These are phyloP conservation scores for Penicillium ucsense DNA, from an alignment of 495 filamentous ascomycete genomes.

Conservation along the genomic window DNA sequence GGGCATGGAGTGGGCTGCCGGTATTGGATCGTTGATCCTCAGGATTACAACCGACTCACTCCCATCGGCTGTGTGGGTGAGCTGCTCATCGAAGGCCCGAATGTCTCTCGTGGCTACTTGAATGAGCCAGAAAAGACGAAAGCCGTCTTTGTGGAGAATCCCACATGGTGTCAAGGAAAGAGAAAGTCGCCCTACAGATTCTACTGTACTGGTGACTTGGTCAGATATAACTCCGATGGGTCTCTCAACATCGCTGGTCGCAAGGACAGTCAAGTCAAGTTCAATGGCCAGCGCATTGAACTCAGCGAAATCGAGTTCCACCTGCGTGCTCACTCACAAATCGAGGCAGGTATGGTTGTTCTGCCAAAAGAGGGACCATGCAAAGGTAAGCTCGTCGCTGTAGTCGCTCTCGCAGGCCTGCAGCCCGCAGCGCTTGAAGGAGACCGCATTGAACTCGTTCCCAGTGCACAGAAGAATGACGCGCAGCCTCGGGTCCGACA, in stretches of 20 bases:
- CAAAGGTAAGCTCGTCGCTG: neutral
- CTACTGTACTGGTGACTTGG: conserved; percentile 71
- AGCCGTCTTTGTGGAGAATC: conserved; percentile 19
- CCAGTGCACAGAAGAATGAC: neutral
- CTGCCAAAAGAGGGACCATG: neutral
- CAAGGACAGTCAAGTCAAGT: conserved; percentile 60
- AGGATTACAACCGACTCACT: conserved; percentile 13
- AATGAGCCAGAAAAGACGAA: conserved; percentile 22
- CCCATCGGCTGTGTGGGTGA: conserved; percentile 39
- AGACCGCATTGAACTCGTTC: neutral
- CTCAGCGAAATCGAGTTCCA: neutral
- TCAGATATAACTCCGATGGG: conserved; percentile 56
- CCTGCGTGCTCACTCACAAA: neutral
- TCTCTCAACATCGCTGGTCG: conserved; percentile 62
- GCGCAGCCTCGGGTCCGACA: neutral
- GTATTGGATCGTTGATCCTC: neutral
- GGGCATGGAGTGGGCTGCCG: neutral
- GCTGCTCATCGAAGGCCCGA: conserved; percentile 34
- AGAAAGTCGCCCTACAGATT: neutral
- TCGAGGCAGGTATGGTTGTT: neutral
- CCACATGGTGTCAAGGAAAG: neutral
- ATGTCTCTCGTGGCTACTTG: conserved; percentile 32
- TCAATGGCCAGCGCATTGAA: conserved; percentile 58
- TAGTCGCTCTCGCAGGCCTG: neutral
- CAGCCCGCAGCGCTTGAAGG: neutral